Evolutionary conservation across 2,329 filamentous ascomycete species (phyloP), one percentile per base, ranked within the genome.

Genomic region (Grosmannia clavigera): DNA sequence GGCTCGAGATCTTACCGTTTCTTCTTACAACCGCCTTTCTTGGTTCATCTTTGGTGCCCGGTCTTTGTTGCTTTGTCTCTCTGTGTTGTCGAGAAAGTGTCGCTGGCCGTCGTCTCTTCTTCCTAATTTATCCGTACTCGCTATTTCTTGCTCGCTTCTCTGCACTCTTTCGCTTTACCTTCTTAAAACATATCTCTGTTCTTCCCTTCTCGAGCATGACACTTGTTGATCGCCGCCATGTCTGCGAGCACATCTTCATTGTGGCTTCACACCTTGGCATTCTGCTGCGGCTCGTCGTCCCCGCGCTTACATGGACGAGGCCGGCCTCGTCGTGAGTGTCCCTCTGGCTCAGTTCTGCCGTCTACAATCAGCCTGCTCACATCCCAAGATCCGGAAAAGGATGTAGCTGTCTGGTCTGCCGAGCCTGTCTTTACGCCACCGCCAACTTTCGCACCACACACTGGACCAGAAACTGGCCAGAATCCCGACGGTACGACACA

Each of bases 221-320:
- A 35, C 33, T 35, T 35, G 33, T 35, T 35, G 50, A 54, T 25
- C 38, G 14, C n/a, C 19, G 59, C 70, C 67, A 73, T 76, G 67
- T 68, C 76, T 64, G 67, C 69, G 68, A 72, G 73, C 67, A 69
- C 71, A 54, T 74, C 73, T 67, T 66, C 72, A 62, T 76, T 76
- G 63, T 81, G 77, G 76, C 72, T 80, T 62, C 71, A 73, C 64
- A 74, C 73, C 61, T 63, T 80, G 63, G 70, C 72, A 61, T 70
- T 72, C 60, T 80, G 78, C 67, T 80, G 78, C 67, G 67, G 68
- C 63, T 72, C 74, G 63, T 56, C 63, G 1, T 61, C 64, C 2
- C 60, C 61, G 10, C 55, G 50, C 22, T 31, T 38, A 33, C 14
- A 46, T 6, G 9, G 27, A 19, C 51, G 29, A 19, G 29, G 31